Conservation (phyloP, 1,139 yeast species). For the Yamadazyma dushanensis region DNA sequence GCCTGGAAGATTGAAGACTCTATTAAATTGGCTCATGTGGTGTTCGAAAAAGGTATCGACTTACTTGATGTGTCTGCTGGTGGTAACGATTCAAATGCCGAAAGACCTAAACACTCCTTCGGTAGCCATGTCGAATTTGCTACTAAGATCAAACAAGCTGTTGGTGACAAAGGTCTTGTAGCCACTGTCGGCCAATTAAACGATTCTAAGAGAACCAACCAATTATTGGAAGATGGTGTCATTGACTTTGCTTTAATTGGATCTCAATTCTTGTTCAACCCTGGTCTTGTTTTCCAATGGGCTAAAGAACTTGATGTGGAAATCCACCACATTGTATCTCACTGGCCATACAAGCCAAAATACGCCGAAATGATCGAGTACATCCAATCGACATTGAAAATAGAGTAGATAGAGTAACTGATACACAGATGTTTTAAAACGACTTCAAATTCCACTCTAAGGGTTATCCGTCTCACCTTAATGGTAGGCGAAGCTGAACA, state of each 20-base stretch:
- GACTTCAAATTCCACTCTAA: no score
- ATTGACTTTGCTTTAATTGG: conserved; percentile 53
- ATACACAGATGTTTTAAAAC: no score
- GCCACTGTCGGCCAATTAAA: conserved; percentile 50
- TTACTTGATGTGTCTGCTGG: conserved; percentile 57
- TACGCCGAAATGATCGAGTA: conserved; percentile 14
- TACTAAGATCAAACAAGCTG: conserved; percentile 39
- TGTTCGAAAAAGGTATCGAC: conserved; percentile 49
- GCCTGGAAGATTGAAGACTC: conserved; percentile 54
- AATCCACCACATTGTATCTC: conserved; percentile 26
- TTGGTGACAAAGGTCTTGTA: conserved; percentile 42
- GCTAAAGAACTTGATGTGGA: conserved; percentile 50
- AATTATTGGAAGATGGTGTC: conserved; percentile 37
- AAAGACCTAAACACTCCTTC: conserved; percentile 21
- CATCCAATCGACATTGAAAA: conserved; percentile 2
- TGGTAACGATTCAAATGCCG: conserved; percentile 42
- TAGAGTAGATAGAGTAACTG: neutral
- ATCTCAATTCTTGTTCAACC: conserved; percentile 44
- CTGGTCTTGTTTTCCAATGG: conserved; percentile 49
- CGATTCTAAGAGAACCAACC: conserved; percentile 33
- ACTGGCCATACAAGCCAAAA: conserved; percentile 14
- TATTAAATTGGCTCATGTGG: conserved; percentile 36
- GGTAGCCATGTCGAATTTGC: conserved; percentile 40
- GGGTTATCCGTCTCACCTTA: no score
- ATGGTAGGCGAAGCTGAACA: no score